Evolutionary conservation across 139 green algal genomes (phyloP), one percentile per base, ranked within the genome.

Genomic region (Chlorella sp.): DNA sequence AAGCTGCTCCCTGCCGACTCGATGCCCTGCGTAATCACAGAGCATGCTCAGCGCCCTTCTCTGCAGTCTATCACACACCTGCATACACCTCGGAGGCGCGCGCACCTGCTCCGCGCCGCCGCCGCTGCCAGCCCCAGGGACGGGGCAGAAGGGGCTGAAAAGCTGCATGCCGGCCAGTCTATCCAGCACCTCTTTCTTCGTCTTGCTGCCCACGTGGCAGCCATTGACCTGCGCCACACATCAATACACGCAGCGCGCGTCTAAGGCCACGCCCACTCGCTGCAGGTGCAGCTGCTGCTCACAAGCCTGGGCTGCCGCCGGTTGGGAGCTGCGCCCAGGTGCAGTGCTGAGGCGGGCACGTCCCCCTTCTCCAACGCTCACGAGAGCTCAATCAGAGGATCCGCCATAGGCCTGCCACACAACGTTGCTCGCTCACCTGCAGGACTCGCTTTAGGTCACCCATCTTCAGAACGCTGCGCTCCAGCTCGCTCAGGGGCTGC

Each of bases 181-280:
- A 11, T 83, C 70, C 43, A 79, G 69, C 8, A 79, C 50, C 31
- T 83, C 77, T 62, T 79, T 75, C 43, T 69, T 79, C n/a, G 17
- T 50, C 25, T 35, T 36, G 65, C 40, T 63, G 62, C 40, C 8
- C 4, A 21, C 6, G 5, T 58, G 42, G 50, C 46, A 45, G 1
- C 76, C 76, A n/a, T 77, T 62, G 21, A 77, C 53, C 21, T 61
- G 9, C 41, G 77, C 56, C 8, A 82, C 40, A n/a, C 73, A 73
- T 62, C 38, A 61, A 19, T 7, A n/a, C 15, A 14, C 25, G n/a
- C 29, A n/a, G n/a, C n/a, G n/a, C n/a, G n/a, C n/a, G n/a, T n/a
- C n/a, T 25, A 61, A 36, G 53, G 53, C 23, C 9, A 61, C 2
- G 23, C 35, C 6, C 29, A 8, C 9, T 60, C 21, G 6, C 29